Percentiles rank a stretch among this genome's conserved stretches.
Conservation (phyloP, 1,139 yeast species). For the Candida pseudoviswanathii region DNA sequence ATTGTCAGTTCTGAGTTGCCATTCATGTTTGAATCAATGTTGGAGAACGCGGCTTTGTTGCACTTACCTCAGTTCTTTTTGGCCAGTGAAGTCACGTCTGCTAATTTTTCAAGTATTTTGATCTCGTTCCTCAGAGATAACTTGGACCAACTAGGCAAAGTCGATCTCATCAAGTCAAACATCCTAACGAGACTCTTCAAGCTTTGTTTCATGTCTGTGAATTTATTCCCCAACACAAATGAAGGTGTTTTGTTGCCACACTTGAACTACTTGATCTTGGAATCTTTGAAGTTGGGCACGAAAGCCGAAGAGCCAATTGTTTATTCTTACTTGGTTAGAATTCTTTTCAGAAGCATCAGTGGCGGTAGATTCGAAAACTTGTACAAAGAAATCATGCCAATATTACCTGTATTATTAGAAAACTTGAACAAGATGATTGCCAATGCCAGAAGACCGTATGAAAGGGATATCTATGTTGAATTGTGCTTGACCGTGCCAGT, state of each 20-base stretch:
- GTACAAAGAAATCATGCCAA: slow-evolving; percentile 90
- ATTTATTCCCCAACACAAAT: slow-evolving; percentile 82
- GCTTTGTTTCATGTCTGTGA: slow-evolving; percentile 93
- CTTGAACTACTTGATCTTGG: slow-evolving; percentile 76
- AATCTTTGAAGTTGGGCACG: slow-evolving; percentile 78
- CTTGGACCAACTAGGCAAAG: slow-evolving; percentile 77
- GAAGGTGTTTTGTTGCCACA: slow-evolving; percentile 89
- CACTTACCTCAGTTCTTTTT: slow-evolving; percentile 93
- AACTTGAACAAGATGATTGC: slow-evolving; percentile 81
- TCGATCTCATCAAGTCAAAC: slow-evolving; percentile 76
- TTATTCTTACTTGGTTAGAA: slow-evolving; percentile 84
- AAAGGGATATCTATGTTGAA: slow-evolving; percentile 91
- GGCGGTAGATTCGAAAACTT: slow-evolving; percentile 94
- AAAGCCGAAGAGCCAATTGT: slow-evolving; percentile 91
- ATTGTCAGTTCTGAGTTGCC: slow-evolving; percentile 82
- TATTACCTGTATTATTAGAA: slow-evolving; percentile 82
- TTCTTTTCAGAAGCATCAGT: slow-evolving; percentile 89
- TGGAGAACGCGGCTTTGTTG: slow-evolving; percentile 81
- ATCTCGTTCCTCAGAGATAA: slow-evolving; percentile 75
- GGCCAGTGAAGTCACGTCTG: slow-evolving; percentile 91
- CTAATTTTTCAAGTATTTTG: slow-evolving; percentile 88
- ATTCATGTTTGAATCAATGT: slow-evolving; percentile 75
- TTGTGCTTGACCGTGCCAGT: slow-evolving; percentile 95
- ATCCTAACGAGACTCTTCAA: slow-evolving; percentile 85
- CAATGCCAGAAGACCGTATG: slow-evolving; percentile 85